Base-by-base conservation (phyloP, 225 moss, liverwort and hornwort species). In the Polytrichum commune region DNA sequence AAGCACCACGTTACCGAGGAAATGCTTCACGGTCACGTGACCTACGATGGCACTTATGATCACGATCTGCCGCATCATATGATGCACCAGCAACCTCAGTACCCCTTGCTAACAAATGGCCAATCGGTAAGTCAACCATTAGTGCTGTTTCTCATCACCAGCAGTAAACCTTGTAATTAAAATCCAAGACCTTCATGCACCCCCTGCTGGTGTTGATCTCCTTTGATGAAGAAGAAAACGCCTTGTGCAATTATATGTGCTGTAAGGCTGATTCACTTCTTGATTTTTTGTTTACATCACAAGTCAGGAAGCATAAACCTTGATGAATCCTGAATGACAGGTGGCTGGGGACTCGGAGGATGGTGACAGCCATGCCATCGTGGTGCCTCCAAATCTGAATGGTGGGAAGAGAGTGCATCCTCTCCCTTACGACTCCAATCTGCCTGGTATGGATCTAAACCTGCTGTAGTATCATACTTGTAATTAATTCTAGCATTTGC, bases 21-120 rank as follows among this genome's bases (percentile, higher is more conserved):
- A 73, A 81, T 93, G 83, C 69, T 93, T 46, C 92, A 92, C 1
- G 95, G 91, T 69, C 92, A 85, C 35, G 92, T 96, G 96, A 92
- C 87, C 64, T 96, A 72, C 72, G 96, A 92, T 5, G 81, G 86
- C 35, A 83, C 82, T 18, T 87, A 96, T 30, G 93, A 93, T n/a
- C 93, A 88, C 27, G 90, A 96, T 38, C 81, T 90, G 22, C 87
- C 96, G 29, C 86, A 90, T 24, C 90, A 88, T 77, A 85, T 92
- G 88, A 89, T 85, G 75, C 84, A 90, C 60, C 76, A 88, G 83
- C 89, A 81, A 73, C 90, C 96, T 6, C 90, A 88, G 73, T 93
- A 75, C 57, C 96, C 96, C 10, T 78, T 96, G 63, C 87, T 96
- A 64, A 96, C 96, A 2, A 90, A 96, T 55, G 96, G 96, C 20